Evolutionary conservation across 2,329 filamentous ascomycete species (phyloP), one percentile per base, ranked within the genome.

Genomic region (Aspergillus brasiliensis): DNA sequence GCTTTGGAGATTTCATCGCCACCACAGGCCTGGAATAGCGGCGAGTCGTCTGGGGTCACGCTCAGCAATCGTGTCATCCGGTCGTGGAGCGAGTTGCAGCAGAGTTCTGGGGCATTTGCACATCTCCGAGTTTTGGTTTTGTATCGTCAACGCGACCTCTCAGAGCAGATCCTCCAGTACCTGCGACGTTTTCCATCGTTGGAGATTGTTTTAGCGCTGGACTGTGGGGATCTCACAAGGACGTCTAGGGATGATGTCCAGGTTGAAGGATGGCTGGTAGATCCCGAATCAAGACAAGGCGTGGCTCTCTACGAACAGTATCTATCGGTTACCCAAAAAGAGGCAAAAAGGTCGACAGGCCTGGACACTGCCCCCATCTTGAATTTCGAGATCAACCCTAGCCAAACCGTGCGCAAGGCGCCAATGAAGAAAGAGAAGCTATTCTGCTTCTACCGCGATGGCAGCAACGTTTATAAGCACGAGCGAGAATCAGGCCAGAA

Each of bases 11-110:
- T 79, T 27, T 61, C 64, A 23, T 67, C 60, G 46, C 66, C 71
- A 10, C 60, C 61, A 6, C 62, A 65, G 15, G 38, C 23, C 63
- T 15, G 51, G 47, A 15, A 57, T 62, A 8, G 61, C 58, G 8
- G 54, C 0, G 65, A 67, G 10, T 59, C 51, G 49, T 44, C 62
- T 5, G 28, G 60, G 28, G 66, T 67, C 1, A 60, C 63, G 8
- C 60, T 81, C 34, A 73, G 72, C 54, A 75, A 80, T 60, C 72
- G 78, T 4, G 67, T 80, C 21, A 58, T 80, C 21, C 72, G 74
- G 56, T 72, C 73, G 13, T 81, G 79, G 79, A 65, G 74, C 23
- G 78, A 81, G 51, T 64, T 75, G 52, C 72, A 71, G 7, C 57
- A 65, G 28, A 61, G 64, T 3, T 62, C 70, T 7, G 64, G 65